These are phyloP conservation scores for Colletotrichum salicis DNA, from an alignment of 2,329 filamentous ascomycete genomes.

Conservation along the genomic window DNA sequence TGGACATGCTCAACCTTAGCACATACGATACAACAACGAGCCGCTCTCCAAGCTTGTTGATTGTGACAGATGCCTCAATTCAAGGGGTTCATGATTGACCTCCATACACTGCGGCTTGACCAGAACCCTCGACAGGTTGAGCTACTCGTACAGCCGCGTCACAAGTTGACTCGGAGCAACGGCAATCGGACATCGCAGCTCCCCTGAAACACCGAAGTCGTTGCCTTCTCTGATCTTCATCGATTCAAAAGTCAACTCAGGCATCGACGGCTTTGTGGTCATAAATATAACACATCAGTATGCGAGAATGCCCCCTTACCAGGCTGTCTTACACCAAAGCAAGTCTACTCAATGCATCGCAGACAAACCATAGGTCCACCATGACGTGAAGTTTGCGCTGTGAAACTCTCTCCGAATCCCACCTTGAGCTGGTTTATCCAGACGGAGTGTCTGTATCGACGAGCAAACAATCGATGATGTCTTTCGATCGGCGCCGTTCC, in stretches of 20 bases:
- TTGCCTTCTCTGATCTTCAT: neutral
- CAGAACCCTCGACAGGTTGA: neutral
- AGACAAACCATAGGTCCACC: neutral
- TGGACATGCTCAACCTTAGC: neutral
- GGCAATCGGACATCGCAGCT: neutral
- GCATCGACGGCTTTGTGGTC: neutral
- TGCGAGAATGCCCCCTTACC: neutral
- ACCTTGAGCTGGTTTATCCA: neutral
- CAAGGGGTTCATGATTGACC: neutral
- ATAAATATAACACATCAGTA: neutral
- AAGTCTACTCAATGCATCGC: neutral
- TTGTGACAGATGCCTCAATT: neutral
- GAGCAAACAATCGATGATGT: neutral
- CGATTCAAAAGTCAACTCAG: neutral
- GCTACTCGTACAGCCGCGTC: neutral
- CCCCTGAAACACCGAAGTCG: neutral
- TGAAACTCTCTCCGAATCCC: neutral
- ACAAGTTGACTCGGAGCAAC: neutral
- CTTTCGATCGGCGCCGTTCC: neutral
- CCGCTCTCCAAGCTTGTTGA: too few relatives aligned
- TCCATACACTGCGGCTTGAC: neutral
- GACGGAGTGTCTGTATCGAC: neutral
- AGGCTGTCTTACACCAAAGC: neutral
- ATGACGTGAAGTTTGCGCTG: neutral
- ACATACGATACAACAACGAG: neutral